Percentiles rank a stretch among this genome's conserved stretches.
Evolutionary conservation across 2,329 filamentous ascomycete species (phyloP).

Genomic region (Sclerotinia sclerotiorum): DNA sequence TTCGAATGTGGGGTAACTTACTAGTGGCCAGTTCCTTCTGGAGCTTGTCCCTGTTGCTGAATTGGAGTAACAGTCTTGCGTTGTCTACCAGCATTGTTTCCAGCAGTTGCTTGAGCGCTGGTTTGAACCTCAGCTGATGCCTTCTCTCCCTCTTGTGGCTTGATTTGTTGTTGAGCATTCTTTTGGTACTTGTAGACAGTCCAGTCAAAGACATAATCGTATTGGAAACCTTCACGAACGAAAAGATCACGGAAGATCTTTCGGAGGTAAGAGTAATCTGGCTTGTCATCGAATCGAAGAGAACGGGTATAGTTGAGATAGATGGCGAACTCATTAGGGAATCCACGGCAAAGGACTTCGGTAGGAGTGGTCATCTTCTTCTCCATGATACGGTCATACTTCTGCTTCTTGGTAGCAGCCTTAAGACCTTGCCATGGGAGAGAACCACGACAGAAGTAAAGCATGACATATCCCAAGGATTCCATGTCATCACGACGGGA

Average conservation of each 20-base stretch:
- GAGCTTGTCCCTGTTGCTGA: constrained; percentile 9
- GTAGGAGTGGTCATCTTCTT: constrained; percentile 99
- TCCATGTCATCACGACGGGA: constrained; percentile 99
- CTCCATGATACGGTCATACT: constrained; percentile 99
- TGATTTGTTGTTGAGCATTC: constrained; percentile 63
- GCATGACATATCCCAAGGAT: constrained; percentile 97
- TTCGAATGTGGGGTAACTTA: neutral
- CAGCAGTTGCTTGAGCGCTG: constrained; percentile 77
- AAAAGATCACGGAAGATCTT: constrained; percentile 99
- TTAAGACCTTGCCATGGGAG: constrained; percentile 98
- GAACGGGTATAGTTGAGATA: constrained; percentile 99
- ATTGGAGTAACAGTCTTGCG: constrained; percentile 57
- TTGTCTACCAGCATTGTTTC: constrained; percentile 71
- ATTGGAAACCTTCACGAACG: constrained; percentile 98
- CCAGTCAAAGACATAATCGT: constrained; percentile 99
- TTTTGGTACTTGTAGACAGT: constrained; percentile 99
- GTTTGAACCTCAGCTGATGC: constrained; percentile 55
- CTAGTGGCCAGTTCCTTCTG: constrained; percentile 16
- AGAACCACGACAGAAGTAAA: constrained; percentile 99
- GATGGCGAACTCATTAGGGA: constrained; percentile 99
- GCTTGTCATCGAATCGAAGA: constrained; percentile 98
- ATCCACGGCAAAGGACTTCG: constrained; percentile 96
- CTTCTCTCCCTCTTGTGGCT: constrained; percentile 56
- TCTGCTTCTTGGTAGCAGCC: constrained; percentile 99
- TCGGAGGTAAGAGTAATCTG: constrained; percentile 98